Base-by-base conservation (phyloP, 2,329 filamentous ascomycete genomes). In the Blumeria graminis region DNA sequence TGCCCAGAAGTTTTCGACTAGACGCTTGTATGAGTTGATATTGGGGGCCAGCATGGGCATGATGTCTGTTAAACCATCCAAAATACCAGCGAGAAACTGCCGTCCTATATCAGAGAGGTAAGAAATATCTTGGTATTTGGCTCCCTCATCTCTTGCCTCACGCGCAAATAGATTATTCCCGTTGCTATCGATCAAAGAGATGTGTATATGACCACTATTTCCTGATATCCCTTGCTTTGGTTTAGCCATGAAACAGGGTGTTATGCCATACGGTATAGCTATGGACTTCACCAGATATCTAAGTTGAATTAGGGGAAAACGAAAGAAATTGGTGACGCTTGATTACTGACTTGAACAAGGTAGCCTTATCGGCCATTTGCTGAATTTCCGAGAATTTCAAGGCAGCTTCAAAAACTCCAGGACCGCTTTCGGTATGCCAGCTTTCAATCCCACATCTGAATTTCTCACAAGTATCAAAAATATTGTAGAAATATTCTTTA, bases 1-100 rank as follows among this genome's bases (percentile, higher is more conserved):
- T 0, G 92, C 92, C 92, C 92, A 98, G 71, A 95, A 96, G 71
- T 96, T 96, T 72, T 98, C 92, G 1, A 98, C 92, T 0, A 98
- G 76, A 3, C 92, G 82, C 71, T 98, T 98, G 75, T 98, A 98
- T 59, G 86, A 94, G 75, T 98, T 98, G 65, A 98, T 78, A 0
- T 87, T 98, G 0, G 92, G 92, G 0, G 90, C 92, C 11, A 98
- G 74, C 58, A 96, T 74, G 0, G 92, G 92, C 92, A 98, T 98
- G 62, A 96, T 80, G 65, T 95, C 87, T 1, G 92, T 87, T 3
- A 98, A 76, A 13, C 90, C 92, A 28, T 86, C 82, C 0, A 98
- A 75, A 1, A 98, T 70, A 7, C 92, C 92, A 0, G 92, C 92
- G 0, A 98, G 78, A 71, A 98, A 98, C 62, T 96, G 84, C 10